These are phyloP conservation scores for Stemphylium vesicarium DNA, from an alignment of 2,329 filamentous ascomycete genomes.

Conservation along the genomic window DNA sequence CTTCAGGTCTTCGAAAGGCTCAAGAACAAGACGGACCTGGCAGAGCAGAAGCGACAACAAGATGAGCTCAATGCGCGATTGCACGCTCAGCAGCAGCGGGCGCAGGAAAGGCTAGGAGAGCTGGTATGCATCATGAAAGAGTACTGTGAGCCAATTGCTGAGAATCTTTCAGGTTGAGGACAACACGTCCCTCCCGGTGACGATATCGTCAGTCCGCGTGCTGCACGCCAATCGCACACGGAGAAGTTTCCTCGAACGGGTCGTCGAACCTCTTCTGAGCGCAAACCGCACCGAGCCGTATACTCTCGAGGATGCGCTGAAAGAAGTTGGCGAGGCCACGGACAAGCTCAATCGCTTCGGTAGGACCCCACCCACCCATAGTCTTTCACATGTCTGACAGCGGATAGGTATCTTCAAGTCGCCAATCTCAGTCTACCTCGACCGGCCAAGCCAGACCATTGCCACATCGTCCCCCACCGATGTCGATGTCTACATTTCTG, in stretches of 20 bases:
- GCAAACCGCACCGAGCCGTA: slow-evolving; percentile 70
- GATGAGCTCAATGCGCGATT: slow-evolving; percentile 66
- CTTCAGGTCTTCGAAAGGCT: slow-evolving; percentile 65
- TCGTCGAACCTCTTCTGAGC: slow-evolving; percentile 79
- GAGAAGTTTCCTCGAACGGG: slow-evolving; percentile 77
- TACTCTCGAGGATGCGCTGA: slow-evolving; percentile 77
- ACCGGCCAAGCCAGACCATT: slow-evolving; percentile 72
- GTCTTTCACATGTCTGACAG: slow-evolving; percentile 21
- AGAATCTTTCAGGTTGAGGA: slow-evolving; percentile 66
- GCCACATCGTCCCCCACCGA: slow-evolving; percentile 76
- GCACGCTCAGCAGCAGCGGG: slow-evolving; percentile 64
- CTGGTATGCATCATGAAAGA: slow-evolving; percentile 59
- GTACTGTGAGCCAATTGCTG: slow-evolving; percentile 9
- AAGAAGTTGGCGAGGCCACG: slow-evolving; percentile 72
- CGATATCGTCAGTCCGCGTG: slow-evolving; percentile 83
- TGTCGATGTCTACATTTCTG: slow-evolving; percentile 79
- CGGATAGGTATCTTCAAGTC: slow-evolving; percentile 81
- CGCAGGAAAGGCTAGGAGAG: slow-evolving; percentile 68
- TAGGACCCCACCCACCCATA: slow-evolving; percentile 51
- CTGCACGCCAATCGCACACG: slow-evolving; percentile 86
- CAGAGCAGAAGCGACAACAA: slow-evolving; percentile 65
- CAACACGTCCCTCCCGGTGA: slow-evolving; percentile 86
- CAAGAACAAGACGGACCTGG: slow-evolving; percentile 64
- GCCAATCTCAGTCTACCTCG: slow-evolving; percentile 81
- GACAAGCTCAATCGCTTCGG: slow-evolving; percentile 81